Evolutionary conservation across 139 green algal genomes (phyloP).

Genomic region (Zygnema circumcarinatum): DNA sequence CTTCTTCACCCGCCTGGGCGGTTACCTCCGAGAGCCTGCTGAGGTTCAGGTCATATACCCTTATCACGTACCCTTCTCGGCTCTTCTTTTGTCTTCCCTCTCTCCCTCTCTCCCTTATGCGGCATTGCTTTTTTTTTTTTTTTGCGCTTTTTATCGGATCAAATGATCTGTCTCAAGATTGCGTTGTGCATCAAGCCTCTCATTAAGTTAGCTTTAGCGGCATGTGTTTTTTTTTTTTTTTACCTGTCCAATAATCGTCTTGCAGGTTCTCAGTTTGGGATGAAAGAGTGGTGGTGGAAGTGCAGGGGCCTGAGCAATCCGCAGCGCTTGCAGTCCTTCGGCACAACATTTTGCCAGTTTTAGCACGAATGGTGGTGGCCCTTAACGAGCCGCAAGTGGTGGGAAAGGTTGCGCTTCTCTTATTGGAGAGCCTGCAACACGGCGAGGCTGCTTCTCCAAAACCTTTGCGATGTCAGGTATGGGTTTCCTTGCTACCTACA

Average conservation of each 20-base stretch:
- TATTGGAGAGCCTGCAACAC: background rate
- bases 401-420: background rate
- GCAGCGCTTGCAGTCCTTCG: background rate
- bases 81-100: too few species aligned
- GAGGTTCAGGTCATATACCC: background rate
- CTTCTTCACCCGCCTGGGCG: background rate
- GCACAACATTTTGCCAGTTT: constrained; percentile 17
- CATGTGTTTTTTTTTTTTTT: background rate
- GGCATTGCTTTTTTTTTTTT: background rate
- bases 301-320: constrained; percentile 15
- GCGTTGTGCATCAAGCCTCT: background rate
- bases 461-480: background rate
- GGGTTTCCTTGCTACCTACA: background rate
- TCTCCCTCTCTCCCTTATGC: background rate
- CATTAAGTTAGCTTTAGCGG: background rate
- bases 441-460: background rate
- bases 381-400: constrained; percentile 6
- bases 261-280: too few species aligned
- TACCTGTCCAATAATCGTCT: too few species aligned
- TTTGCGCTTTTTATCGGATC: background rate
- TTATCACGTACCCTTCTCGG: too few species aligned
- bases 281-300: background rate
- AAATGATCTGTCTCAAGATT: background rate
- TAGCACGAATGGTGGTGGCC: constrained; percentile 6
- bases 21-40: background rate